Base-by-base conservation (phyloP, 495 filamentous ascomycete genomes). In the Daldinia bambusicola region DNA sequence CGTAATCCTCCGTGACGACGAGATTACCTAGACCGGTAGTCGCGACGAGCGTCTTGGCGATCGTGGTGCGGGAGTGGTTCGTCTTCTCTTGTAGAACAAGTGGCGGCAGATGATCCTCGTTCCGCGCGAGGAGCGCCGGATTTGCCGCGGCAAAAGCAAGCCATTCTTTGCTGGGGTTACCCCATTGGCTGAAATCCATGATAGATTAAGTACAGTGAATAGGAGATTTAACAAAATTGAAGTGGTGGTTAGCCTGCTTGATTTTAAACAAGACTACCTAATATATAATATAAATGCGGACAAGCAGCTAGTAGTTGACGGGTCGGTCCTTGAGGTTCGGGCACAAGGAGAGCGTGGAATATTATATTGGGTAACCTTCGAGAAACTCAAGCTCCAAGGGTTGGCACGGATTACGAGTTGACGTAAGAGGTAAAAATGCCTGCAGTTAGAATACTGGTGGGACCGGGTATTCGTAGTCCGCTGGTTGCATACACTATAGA, bases 1-100 rank as follows among this genome's bases (percentile, higher is more conserved):
- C 66, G 63, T 82, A 71, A 61, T 83, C 78, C 31, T 79, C 72
- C 7, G 79, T 77, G 4, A 70, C 48, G 30, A 84, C 77, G 6
- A 73, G 66, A 12, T 61, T 57, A 36, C 36, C 43, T 10, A 73
- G 12, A 7, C 70, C 70, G 6, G 65, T 73, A 4, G 22, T 57
- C 22, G 43, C 20, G 32, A 69, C 26, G 12, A 73, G 56, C 14
- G 51, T 48, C 61, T 65, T 68, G 18, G 70, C 66, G 16, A 62
- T 20, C 2, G 20, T 61, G 30, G 34, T 51, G 22, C 70, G 70
- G 10, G 36, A 9, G 6, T 55, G 58, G 8, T 73, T 73, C 6
- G 61, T 61, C 10, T 61, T 65, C 30, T 56, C 20, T 38, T 73
- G 70, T 61, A 51, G 43, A 34, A 45, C 14, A 12, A 73, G 50